Conservation (phyloP, 148 eudicot genomes). For the Camellia lanceoleosa region DNA sequence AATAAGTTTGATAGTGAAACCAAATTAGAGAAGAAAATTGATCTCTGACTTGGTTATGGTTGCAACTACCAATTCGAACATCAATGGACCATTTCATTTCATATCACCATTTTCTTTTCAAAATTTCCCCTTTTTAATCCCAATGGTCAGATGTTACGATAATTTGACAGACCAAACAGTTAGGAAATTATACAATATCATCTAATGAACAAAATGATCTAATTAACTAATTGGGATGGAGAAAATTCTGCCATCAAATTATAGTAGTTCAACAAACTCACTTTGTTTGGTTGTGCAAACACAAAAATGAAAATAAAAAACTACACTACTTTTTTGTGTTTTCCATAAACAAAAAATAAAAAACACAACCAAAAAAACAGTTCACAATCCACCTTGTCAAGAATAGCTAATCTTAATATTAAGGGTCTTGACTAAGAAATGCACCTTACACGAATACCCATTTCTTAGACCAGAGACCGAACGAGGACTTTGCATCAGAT, state of each 20-base stretch:
- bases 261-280: too few relatives aligned
- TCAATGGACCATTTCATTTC: not conserved
- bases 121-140: not conserved
- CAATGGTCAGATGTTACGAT: not conserved
- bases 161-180: not conserved
- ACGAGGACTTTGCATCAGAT: conserved; percentile 54
- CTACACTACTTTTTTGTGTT: too few relatives aligned
- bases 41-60: not conserved
- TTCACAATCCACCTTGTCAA: not conserved
- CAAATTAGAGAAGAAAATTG: not conserved
- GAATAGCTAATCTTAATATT: not conserved
- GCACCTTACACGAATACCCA: conserved; percentile 57
- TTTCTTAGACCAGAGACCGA: conserved; percentile 59
- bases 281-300: too few relatives aligned
- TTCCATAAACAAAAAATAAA: too few relatives aligned
- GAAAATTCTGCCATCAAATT: too few relatives aligned
- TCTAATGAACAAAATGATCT: not conserved
- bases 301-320: too few relatives aligned
- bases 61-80: not conserved
- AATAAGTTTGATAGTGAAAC: not conserved
- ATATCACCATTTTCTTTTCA: not conserved
- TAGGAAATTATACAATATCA: not conserved
- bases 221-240: too few relatives aligned
- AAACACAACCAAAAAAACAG: not conserved
- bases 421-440: conserved; percentile 6